These are phyloP conservation scores for Cryptococcus sp. DNA, from an alignment of 1,284 basidiomycete genomes.

Conservation along the genomic window DNA sequence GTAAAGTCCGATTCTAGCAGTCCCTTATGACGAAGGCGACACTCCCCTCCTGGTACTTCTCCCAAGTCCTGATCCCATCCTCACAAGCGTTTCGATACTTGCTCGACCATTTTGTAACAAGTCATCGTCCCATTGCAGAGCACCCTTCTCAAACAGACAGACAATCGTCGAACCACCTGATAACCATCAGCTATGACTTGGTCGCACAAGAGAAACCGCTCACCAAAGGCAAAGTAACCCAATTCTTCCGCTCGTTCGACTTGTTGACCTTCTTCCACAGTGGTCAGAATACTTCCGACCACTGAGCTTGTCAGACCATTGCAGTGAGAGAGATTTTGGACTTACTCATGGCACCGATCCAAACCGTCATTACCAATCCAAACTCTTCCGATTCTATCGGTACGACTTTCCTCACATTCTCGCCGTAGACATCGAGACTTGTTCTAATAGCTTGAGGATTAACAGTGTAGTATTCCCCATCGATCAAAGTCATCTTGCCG, in stretches of 20 bases:
- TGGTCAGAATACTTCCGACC: slow-evolving; percentile 83
- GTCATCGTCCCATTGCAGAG: slow-evolving; percentile 84
- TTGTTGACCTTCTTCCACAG: slow-evolving; percentile 73
- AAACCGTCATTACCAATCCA: slow-evolving; percentile 82
- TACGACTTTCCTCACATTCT: slow-evolving; percentile 85
- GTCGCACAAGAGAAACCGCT: slow-evolving; percentile 17
- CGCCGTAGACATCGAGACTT: slow-evolving; percentile 83
- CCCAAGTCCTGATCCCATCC: slow-evolving; percentile 81
- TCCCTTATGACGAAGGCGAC: background rate
- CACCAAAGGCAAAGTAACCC: slow-evolving; percentile 89
- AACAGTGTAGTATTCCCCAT: slow-evolving; percentile 88
- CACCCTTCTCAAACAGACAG: slow-evolving; percentile 74
- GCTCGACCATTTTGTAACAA: slow-evolving; percentile 76
- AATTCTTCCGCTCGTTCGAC: slow-evolving; percentile 82
- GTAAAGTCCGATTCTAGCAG: too few relatives aligned
- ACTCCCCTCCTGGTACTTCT: slow-evolving; percentile 12
- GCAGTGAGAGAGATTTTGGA: background rate
- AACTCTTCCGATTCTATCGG: slow-evolving; percentile 81
- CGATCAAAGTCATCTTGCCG: slow-evolving; percentile 71
- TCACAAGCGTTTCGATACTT: slow-evolving; percentile 78
- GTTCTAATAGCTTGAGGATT: slow-evolving; percentile 54
- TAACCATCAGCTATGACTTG: background rate
- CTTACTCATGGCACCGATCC: slow-evolving; percentile 78
- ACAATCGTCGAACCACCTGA: slow-evolving; percentile 85
- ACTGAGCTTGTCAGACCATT: slow-evolving; percentile 38